Evolutionary conservation across 2,329 filamentous ascomycete species (phyloP).

Genomic region (Truncatella angustata): DNA sequence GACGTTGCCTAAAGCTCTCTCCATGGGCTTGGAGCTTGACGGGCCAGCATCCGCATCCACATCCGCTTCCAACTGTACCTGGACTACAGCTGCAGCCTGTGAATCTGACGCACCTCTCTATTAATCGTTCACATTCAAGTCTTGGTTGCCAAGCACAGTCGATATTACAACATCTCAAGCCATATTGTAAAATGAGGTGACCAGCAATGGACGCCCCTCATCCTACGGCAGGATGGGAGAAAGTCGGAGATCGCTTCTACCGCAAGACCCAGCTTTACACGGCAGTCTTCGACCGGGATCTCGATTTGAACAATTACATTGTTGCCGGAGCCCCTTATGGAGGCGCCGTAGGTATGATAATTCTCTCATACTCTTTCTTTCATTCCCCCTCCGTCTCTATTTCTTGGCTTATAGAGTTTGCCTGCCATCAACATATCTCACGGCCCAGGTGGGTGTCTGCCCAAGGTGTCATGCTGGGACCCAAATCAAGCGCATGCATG

Average conservation of each 20-base stretch:
- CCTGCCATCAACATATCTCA: too few species aligned
- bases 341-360: conserved; percentile 76
- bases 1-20: too few species aligned
- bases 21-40: too few species aligned
- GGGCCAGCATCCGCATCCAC: too few species aligned
- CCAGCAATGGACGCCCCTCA: conserved; percentile 55
- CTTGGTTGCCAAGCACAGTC: background rate
- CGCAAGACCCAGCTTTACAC: conserved; percentile 93
- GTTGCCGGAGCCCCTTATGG: conserved; percentile 90
- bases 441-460: background rate
- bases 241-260: conserved; percentile 90
- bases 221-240: conserved; percentile 90
- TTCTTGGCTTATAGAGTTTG: background rate
- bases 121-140: too few species aligned
- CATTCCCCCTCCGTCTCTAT: conserved; percentile 8
- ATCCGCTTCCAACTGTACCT: too few species aligned
- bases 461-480: background rate
- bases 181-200: conserved; percentile 31
- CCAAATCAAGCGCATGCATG: background rate
- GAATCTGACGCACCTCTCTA: too few species aligned
- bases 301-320: conserved; percentile 93
- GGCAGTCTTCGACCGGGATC: conserved; percentile 85
- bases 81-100: too few species aligned
- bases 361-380: conserved; percentile 8
- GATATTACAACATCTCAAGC: background rate